These are phyloP conservation scores for Sporodiniella umbellata DNA, from an alignment of 371 early-diverging fungal genomes.

Conservation along the genomic window DNA sequence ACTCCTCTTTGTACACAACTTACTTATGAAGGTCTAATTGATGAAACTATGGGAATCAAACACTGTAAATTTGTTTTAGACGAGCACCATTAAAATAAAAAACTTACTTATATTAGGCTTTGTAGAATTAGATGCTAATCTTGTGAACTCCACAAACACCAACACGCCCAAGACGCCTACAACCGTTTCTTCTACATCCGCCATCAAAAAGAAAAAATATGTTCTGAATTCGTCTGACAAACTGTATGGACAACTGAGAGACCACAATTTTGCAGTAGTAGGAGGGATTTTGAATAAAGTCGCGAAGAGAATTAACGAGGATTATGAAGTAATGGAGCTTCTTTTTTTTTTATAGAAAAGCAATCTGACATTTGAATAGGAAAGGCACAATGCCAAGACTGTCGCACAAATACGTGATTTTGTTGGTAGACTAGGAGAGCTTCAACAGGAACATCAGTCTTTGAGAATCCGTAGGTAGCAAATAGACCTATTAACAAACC, in stretches of 20 bases:
- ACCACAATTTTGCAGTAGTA: slow-evolving; percentile 88
- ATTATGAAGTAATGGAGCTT: slow-evolving; percentile 81
- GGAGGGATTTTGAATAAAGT: slow-evolving; percentile 77
- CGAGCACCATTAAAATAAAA: background rate
- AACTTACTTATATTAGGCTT: slow-evolving; percentile 29
- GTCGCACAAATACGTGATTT: slow-evolving; percentile 88
- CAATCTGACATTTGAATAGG: too few species aligned
- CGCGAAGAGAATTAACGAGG: slow-evolving; percentile 78
- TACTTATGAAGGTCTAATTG: slow-evolving; percentile 93
- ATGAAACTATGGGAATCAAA: slow-evolving; percentile 72
- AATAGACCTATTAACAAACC: background rate
- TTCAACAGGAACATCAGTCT: slow-evolving; percentile 84
- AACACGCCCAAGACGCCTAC: slow-evolving; percentile 13
- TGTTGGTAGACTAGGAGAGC: slow-evolving; percentile 75
- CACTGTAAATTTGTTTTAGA: slow-evolving; percentile 40
- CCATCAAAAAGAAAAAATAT: slow-evolving; percentile 72
- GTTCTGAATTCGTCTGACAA: slow-evolving; percentile 77
- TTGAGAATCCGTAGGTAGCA: slow-evolving; percentile 61
- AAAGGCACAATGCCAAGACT: slow-evolving; percentile 85
- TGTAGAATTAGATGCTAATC: slow-evolving; percentile 58
- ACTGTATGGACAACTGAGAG: slow-evolving; percentile 77
- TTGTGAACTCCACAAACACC: slow-evolving; percentile 39
- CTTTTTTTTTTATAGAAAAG: too few species aligned
- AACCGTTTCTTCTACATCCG: slow-evolving; percentile 15
- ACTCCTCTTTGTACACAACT: slow-evolving; percentile 92